A percentile compares a stretch with the other conserved stretches of the same genome.
Evolutionary conservation across 2,329 filamentous ascomycete genomes (phyloP).

Genomic region (Arthrocladium fulminans): DNA sequence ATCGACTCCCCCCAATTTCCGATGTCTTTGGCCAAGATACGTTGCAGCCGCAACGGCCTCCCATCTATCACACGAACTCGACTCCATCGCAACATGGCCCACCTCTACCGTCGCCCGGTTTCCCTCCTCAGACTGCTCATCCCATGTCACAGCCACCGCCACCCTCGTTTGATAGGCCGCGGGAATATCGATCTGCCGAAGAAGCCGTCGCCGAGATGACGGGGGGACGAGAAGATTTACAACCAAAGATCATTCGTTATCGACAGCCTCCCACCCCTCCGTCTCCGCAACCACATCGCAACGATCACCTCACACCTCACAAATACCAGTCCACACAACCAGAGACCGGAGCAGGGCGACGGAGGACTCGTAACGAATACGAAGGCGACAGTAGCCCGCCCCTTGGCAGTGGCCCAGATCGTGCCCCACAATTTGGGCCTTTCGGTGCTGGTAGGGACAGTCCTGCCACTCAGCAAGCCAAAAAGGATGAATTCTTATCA

Average conservation of each 20-base stretch:
- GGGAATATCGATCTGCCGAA: constrained; percentile 92
- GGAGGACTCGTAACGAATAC: constrained; percentile 80
- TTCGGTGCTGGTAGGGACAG: constrained; percentile 76
- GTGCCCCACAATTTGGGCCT: constrained; percentile 49
- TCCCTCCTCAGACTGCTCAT: constrained; percentile 42
- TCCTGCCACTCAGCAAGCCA: constrained; percentile 70
- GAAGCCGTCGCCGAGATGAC: constrained; percentile 86
- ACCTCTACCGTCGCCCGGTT: constrained; percentile 68
- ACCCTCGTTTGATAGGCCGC: constrained; percentile 52
- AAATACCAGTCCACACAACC: constrained; percentile 31
- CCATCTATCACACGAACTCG: constrained; percentile 54
- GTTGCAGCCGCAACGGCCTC: constrained; percentile 53
- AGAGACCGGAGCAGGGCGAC: constrained; percentile 39
- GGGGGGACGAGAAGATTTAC: constrained; percentile 81
- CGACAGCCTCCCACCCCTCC: constrained; percentile 90
- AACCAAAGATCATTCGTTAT: constrained; percentile 93
- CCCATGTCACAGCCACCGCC: constrained; percentile 41
- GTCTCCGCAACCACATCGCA: constrained; percentile 51
- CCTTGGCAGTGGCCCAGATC: constrained; percentile 61
- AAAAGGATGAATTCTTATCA: constrained; percentile 85
- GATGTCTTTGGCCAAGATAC: constrained; percentile 82
- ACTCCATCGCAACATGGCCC: constrained; percentile 38
- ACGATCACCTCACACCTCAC: constrained; percentile 32
- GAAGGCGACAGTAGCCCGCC: constrained; percentile 81
- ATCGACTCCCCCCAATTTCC: constrained; percentile 83